Base-by-base conservation (phyloP, 352 stramenopile species). In the Aphanomyces stellatus region DNA sequence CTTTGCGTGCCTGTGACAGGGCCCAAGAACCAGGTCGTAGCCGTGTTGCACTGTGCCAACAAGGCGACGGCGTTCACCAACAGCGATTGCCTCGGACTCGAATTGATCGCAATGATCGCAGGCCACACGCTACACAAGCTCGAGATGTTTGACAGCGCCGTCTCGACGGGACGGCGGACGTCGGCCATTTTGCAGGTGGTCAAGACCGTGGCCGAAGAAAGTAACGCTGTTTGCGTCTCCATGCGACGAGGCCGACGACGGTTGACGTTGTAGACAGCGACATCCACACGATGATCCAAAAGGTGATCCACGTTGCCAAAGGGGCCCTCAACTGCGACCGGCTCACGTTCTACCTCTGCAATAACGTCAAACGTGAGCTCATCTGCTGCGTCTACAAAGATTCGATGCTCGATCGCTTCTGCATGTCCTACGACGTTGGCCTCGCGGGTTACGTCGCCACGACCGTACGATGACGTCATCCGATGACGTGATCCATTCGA, bases 371-470 rank as follows among this genome's bases (percentile, higher is more conserved):
- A 35, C 55, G 55, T 5, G 55, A 64, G 55, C 37, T 64, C 24
- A 35, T 64, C 28, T 64, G 55, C 55, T 64, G 33, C 55, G 55
- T 64, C 4, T 64, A 17, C 15, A 28, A 46, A 8, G 55, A 64
- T n/a, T 46, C 55, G 35, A 46, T 49, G 15, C 77, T 90, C 27
- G 88, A 88, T 15, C 81, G 81, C 3, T 69, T 91, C 48, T 77
- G 78, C 11, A 91, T 96, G 27, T 81, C 84, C 0, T 88, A 87
- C 53, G 82, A 76, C 22, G 76, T 76, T 13, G 87, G 87, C n/a
- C 92, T 96, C 24, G 82, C 81, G 22, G 87, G 87, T 8, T 77
- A 81, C 0, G 82, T 91, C 1, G 84, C 85, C 3, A n/a, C 25
- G 28, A 60, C 51, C 28, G 51, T 60, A 25, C 22, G 4, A 19